Percentiles rank a stretch among this genome's conserved stretches.
Evolutionary conservation across 1,139 yeast genomes (phyloP).

Genomic region (Candida pseudocylindracea): DNA sequence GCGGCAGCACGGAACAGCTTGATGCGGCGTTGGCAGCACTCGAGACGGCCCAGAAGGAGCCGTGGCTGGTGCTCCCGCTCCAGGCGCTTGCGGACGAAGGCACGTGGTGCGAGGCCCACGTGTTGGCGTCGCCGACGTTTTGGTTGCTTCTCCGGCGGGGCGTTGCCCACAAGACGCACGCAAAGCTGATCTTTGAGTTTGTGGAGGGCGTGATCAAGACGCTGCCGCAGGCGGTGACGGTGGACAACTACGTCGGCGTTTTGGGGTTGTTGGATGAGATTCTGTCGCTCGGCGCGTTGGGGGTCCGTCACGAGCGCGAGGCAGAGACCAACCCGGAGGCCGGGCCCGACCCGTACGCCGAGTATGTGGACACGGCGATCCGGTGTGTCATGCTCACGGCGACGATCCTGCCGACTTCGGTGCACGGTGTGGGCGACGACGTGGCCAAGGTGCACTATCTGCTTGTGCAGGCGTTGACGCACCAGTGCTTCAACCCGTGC

Average conservation of each 20-base stretch:
- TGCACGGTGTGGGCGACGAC: slow-evolving; percentile 4
- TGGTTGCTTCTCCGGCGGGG: slow-evolving; percentile 42
- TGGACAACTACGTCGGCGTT: slow-evolving; percentile 34
- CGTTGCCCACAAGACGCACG: slow-evolving; percentile 30
- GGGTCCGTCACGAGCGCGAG: slow-evolving; percentile 40
- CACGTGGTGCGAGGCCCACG: too few species aligned
- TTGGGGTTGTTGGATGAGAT: slow-evolving; percentile 61
- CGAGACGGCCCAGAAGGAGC: too few species aligned
- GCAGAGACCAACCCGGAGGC: slow-evolving; percentile 13
- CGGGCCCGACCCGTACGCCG: slow-evolving; percentile 1
- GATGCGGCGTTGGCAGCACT: slow-evolving; percentile 1
- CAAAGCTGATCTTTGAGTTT: slow-evolving; percentile 25
- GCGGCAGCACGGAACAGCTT: slow-evolving; percentile 9
- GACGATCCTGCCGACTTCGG: slow-evolving; percentile 29
- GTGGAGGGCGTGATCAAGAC: slow-evolving; percentile 19
- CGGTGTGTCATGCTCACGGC: slow-evolving; percentile 22
- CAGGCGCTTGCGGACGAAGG: too few species aligned
- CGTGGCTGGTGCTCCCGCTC: too few species aligned
- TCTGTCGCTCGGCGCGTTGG: slow-evolving; percentile 65
- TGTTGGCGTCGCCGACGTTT: slow-evolving; percentile 15
- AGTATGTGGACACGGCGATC: neutral
- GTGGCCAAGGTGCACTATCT: slow-evolving; percentile 23
- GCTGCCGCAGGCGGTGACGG: slow-evolving; percentile 15
- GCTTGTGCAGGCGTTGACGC: slow-evolving; percentile 57
- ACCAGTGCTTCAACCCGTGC: slow-evolving; percentile 79